phyloP scores from a whole-genome alignment of 306 rosid genomes.

The Arachis stenosperma region DNA sequence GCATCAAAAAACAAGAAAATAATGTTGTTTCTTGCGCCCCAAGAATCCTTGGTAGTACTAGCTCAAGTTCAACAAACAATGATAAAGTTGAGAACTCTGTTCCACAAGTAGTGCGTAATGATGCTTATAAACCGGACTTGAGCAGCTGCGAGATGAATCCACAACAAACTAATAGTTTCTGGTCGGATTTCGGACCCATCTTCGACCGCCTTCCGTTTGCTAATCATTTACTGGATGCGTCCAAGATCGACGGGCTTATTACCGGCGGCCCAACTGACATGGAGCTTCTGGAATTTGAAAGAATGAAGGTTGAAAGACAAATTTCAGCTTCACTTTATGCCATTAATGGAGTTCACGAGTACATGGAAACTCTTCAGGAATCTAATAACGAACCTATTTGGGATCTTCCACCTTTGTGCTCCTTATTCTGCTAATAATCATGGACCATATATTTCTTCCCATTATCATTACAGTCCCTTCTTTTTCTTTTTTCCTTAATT shows the following conservation, averaged over 20 bases:
- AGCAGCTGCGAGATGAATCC: slow-evolving; percentile 52
- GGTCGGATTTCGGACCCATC: slow-evolving; percentile 53
- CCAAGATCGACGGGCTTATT: slow-evolving; percentile 41
- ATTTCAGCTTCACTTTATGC: slow-evolving; percentile 93
- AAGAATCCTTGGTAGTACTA: slow-evolving; percentile 12
- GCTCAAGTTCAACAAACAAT: slow-evolving; percentile 14
- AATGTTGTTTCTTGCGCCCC: slow-evolving; percentile 28
- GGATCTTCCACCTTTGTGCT: slow-evolving; percentile 90
- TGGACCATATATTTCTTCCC: slow-evolving; percentile 19
- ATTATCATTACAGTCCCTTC: slow-evolving; percentile 3
- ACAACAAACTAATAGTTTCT: slow-evolving; percentile 46
- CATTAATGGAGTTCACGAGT: slow-evolving; percentile 89
- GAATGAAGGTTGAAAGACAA: slow-evolving; percentile 92
- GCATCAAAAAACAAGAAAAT: slow-evolving; percentile 22
- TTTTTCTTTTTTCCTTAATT: not conserved
- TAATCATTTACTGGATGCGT: slow-evolving; percentile 52
- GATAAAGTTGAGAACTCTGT: slow-evolving; percentile 22
- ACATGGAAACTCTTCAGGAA: slow-evolving; percentile 81
- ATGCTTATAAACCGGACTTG: slow-evolving; percentile 73
- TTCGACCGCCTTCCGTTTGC: slow-evolving; percentile 56
- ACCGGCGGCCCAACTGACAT: slow-evolving; percentile 31
- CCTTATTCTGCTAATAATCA: slow-evolving; percentile 56
- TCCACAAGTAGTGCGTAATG: slow-evolving; percentile 53
- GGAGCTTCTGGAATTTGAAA: slow-evolving; percentile 71
- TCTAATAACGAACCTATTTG: slow-evolving; percentile 59